A percentile compares a stretch with the other conserved stretches of the same genome.
Evolutionary conservation across 2,329 filamentous ascomycete species (phyloP).

Genomic region (Fusarium sarcochroum): DNA sequence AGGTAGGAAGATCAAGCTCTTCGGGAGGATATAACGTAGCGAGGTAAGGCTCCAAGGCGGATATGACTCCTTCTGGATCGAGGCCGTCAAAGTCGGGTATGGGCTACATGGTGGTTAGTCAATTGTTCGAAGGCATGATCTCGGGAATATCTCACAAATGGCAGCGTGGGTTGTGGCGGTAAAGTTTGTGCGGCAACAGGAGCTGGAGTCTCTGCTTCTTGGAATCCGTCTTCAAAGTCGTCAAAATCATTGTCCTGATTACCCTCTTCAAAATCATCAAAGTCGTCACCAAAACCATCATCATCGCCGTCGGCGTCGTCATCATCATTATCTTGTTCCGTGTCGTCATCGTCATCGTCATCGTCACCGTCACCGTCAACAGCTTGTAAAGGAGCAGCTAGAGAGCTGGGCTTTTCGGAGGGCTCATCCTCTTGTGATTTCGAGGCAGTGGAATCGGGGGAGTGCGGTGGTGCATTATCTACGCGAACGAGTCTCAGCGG

Average conservation of each 20-base stretch:
- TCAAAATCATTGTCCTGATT: slow-evolving; percentile 71
- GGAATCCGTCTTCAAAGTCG: slow-evolving; percentile 81
- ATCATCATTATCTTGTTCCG: slow-evolving; percentile 25
- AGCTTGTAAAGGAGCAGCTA: slow-evolving; percentile 36
- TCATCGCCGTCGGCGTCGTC: slow-evolving; percentile 52
- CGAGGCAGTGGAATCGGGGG: slow-evolving; percentile 50
- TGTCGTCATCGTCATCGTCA: slow-evolving; percentile 21
- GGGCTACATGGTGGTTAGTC: slow-evolving; percentile 62
- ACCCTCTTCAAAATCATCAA: slow-evolving; percentile 74
- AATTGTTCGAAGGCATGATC: not conserved
- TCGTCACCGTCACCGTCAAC: slow-evolving; percentile 44
- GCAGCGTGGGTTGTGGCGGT: slow-evolving; percentile 58
- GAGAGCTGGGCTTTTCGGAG: slow-evolving; percentile 38
- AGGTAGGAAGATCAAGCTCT: slow-evolving; percentile 64
- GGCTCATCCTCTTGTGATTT: slow-evolving; percentile 50
- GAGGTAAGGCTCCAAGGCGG: slow-evolving; percentile 76
- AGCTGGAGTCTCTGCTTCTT: slow-evolving; percentile 63
- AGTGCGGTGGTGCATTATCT: slow-evolving; percentile 48
- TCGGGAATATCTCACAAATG: slow-evolving; percentile 58
- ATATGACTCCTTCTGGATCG: slow-evolving; percentile 70
- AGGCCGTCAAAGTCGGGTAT: slow-evolving; percentile 78
- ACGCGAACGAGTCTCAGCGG: slow-evolving; percentile 42
- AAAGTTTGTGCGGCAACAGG: slow-evolving; percentile 47
- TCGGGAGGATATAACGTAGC: slow-evolving; percentile 74
- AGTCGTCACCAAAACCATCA: slow-evolving; percentile 71